These are phyloP conservation scores for Nannochloropsis oceanica DNA, from an alignment of 108 stramenopile species.

Conservation along the genomic window DNA sequence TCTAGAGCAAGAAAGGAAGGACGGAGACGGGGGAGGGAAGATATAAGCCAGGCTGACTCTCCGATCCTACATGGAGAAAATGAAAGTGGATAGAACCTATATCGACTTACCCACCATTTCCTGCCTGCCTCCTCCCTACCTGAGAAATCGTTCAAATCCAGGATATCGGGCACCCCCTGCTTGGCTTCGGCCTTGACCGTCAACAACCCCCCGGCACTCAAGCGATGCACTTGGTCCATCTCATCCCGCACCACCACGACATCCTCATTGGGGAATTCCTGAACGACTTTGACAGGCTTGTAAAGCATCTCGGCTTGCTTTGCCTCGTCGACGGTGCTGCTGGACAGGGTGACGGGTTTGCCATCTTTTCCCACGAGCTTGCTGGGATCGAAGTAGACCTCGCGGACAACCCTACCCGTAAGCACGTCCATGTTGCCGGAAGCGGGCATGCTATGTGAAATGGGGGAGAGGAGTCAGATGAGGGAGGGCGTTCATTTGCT, in stretches of 20 bases:
- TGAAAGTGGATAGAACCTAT: not conserved
- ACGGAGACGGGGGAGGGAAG: not conserved
- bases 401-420: not conserved
- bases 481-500: not conserved
- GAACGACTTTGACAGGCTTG: not conserved
- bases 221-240: not conserved
- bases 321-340: not conserved
- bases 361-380: not conserved
- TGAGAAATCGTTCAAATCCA: slow-evolving; percentile 12
- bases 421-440: not conserved
- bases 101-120: not conserved
- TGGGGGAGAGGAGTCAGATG: not conserved
- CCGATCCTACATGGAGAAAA: not conserved
- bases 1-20: not conserved
- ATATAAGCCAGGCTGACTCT: not conserved
- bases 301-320: not conserved
- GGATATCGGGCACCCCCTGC: slow-evolving; percentile 22
- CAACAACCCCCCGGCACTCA: not conserved
- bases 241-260: not conserved
- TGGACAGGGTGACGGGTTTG: not conserved
- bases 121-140: not conserved
- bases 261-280: not conserved
- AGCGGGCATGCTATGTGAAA: not conserved
- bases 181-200: slow-evolving; percentile 8
- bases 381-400: not conserved